Evolutionary conservation across 2,329 filamentous ascomycete genomes (phyloP), one percentile per base, ranked within the genome.

Genomic region (Alternaria hordeiaustralica): DNA sequence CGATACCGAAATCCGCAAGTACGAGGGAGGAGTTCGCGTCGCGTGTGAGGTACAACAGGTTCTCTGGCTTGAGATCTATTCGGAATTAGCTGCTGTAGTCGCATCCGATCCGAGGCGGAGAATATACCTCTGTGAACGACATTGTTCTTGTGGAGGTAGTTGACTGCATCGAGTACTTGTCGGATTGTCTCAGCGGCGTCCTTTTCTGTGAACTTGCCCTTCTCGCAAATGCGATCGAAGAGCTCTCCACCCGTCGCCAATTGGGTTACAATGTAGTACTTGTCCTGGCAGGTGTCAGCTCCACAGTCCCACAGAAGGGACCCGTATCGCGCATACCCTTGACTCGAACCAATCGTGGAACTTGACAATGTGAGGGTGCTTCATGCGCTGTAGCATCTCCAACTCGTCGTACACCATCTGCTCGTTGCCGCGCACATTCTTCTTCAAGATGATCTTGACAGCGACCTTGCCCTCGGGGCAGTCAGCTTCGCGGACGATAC

Each of bases 341-440:
- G 95, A 98, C 84, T 99, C 96, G 79, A 99, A 99, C 95, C 96
- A 99, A 81, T 99, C 96, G 72, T 96, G 92, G 78, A 99, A 99
- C 72, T 91, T 90, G 83, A 99, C 96, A 79, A 99, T 99, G 82
- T 98, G 93, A 57, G 93, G 92, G 80, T 99, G 96, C 78, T 94
- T 88, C 78, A 99, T 88, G 63, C 89, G 88, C 83, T 97, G 94
- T 69, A 99, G 87, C 89, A 99, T 94, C 71, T 94, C 88, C 74
- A 99, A 87, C 84, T 99, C 96, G 80, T 99, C 96, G 80, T 97
- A 96, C 44, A 99, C 96, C 96, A 99, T 99, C 80, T 91, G 89
- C 85, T 99, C 96, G 75, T 98, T 98, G 69, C 94, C 95, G 81
- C 94, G 96, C 79, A 99, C 95, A 82, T 97, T 98, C 86, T 97